Conservation (phyloP, 2,329 filamentous ascomycete genomes). For the Aureobasidium sp. region DNA sequence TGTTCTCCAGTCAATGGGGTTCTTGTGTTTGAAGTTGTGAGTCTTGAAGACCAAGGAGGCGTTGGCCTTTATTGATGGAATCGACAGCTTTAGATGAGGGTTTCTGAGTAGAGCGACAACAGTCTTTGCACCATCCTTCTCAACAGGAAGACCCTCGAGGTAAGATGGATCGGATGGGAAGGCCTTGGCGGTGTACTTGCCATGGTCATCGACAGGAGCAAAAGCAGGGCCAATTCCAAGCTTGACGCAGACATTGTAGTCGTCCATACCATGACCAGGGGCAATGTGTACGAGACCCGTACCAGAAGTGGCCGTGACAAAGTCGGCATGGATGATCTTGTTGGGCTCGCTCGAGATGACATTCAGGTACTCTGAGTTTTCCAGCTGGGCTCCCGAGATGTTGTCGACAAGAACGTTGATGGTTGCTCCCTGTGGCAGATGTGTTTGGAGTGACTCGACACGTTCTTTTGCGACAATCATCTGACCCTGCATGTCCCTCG, state of each 20-base stretch:
- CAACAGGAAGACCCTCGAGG: conserved; percentile 65
- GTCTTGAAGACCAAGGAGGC: conserved; percentile 53
- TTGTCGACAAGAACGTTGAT: conserved; percentile 45
- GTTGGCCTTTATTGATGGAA: conserved; percentile 24
- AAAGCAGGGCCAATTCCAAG: conserved; percentile 62
- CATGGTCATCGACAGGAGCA: conserved; percentile 76
- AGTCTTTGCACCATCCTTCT: conserved; percentile 60
- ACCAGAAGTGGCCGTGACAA: conserved; percentile 84
- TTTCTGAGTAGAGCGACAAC: conserved; percentile 63
- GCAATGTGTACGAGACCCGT: conserved; percentile 92
- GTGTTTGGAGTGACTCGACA: conserved; percentile 50
- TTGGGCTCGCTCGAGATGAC: conserved; percentile 56
- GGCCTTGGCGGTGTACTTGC: conserved; percentile 72
- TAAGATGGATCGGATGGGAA: conserved; percentile 61
- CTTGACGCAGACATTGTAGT: conserved; percentile 73
- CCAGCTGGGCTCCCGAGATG: conserved; percentile 60
- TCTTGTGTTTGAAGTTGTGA: conserved; percentile 78
- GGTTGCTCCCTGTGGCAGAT: conserved; percentile 42
- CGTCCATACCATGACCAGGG: conserved; percentile 92
- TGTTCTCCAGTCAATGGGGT: conserved; percentile 96
- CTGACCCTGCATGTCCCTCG: conserved; percentile 41
- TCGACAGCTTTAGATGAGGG: conserved; percentile 19
- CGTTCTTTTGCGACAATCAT: conserved; percentile 67
- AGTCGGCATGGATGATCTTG: conserved; percentile 70
- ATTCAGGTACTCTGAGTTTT: conserved; percentile 61